Percentiles rank a stretch among this genome's conserved stretches.
Evolutionary conservation across 257 asterid species (phyloP).

Genomic region (Linaria vulgaris): DNA sequence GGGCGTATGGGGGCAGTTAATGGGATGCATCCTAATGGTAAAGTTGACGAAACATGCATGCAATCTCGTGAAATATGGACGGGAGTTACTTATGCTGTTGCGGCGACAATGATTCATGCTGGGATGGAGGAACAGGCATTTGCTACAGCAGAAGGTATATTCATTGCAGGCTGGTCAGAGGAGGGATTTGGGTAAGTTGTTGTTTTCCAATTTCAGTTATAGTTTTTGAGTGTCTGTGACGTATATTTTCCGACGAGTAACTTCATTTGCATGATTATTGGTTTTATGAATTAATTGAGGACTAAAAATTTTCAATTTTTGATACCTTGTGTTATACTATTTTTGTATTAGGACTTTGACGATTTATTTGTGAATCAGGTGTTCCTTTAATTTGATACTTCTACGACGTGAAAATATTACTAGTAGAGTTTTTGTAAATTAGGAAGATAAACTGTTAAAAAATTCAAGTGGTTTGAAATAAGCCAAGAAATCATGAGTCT

Average conservation of each 20-base stretch:
- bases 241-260: background rate
- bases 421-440: too few relatives aligned
- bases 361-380: too few relatives aligned
- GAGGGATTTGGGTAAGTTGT: constrained; percentile 85
- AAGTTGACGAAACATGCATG: constrained; percentile 98
- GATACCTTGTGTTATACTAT: too few relatives aligned
- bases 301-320: too few relatives aligned
- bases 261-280: background rate
- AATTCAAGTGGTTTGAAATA: too few relatives aligned
- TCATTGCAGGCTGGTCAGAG: constrained; percentile 96
- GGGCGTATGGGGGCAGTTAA: constrained; percentile 97
- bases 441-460: too few relatives aligned
- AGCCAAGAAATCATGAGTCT: too few relatives aligned
- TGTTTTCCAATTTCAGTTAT: background rate
- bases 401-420: too few relatives aligned
- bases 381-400: too few relatives aligned
- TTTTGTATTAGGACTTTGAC: too few relatives aligned
- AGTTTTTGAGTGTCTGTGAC: background rate
- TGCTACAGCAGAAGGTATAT: constrained; percentile 85
- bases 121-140: constrained; percentile 98
- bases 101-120: constrained; percentile 95
- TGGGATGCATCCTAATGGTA: constrained; percentile 96
- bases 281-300: too few relatives aligned
- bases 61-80: constrained; percentile 98
- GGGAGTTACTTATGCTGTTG: constrained; percentile 88